Evolutionary conservation across 1,284 basidiomycete species (phyloP), one percentile per base, ranked within the genome.

Genomic region (Neonothopanus nambi): DNA sequence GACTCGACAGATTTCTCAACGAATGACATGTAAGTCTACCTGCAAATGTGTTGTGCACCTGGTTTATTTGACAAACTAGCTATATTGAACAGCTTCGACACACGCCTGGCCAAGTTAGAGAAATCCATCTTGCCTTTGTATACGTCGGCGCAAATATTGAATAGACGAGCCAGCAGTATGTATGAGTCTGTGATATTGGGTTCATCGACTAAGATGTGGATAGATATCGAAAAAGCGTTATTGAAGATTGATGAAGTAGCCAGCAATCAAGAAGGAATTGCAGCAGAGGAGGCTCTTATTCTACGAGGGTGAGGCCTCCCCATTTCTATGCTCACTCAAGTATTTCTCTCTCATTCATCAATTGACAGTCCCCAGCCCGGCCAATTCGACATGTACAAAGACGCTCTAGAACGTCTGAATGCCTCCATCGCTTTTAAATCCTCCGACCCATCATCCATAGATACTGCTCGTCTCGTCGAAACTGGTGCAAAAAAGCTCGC

Each of bases 71-170:
- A 56, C 63, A 63, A 57, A 63, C 57, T 62, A 91, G 89, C 85
- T 39, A 85, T 91, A 59, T 75, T 92, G 48, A 83, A 85, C 58
- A 89, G 84, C 62, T 89, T 91, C 61, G 90, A 91, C 65, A 82
- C 82, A 1, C 79, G 89, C 21, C 70, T 92, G 9, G 82, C 86
- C 36, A 89, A 86, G 65, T 76, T 92, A 24, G 90, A 91, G 63
- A 92, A 91, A 62, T 87, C 88, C 3, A 90, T 92, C 52, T 67
- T 87, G 15, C 89, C 89, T 0, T 67, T 92, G 13, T 89, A 92
- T 61, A 80, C 76, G 2, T 85, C 87, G 1, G 85, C 89, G 0
- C 87, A 91, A 64, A 72, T 85, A n/a, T 67, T 92, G 53, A 90
- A 87, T 51, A 74, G 79, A 60, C 70, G 90, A 45, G 80, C 81